phyloP scores from a whole-genome alignment of 805 yeast species.

The Cyberlindnera maclurae region DNA sequence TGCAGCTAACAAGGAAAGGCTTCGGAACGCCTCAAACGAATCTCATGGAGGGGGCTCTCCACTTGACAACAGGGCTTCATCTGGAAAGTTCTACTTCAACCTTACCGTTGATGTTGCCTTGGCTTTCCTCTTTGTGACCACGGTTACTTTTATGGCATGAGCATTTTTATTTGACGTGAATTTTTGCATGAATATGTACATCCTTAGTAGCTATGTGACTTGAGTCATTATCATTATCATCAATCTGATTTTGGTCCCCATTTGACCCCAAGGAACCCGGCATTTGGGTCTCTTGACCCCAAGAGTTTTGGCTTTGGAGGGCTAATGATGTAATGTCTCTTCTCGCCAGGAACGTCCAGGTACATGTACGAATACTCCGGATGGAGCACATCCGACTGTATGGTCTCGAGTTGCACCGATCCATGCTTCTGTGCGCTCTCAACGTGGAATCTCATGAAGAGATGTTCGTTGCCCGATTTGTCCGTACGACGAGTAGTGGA shows the following conservation, averaged over 20 bases:
- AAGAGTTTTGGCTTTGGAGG: constrained; percentile 46
- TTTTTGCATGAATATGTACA: constrained; percentile 1
- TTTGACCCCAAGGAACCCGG: constrained; percentile 71
- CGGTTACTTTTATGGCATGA: constrained; percentile 2
- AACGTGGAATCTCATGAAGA: constrained; percentile 80
- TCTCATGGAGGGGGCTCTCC: neutral
- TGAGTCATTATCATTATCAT: neutral
- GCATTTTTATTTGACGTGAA: neutral
- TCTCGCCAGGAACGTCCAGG: constrained; percentile 66
- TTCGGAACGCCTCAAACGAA: neutral
- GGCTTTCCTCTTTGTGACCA: constrained; percentile 5
- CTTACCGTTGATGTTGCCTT: constrained; percentile 2
- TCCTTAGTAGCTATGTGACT: neutral
- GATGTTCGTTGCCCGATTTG: constrained; percentile 71
- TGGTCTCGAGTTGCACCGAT: constrained; percentile 72
- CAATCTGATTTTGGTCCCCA: constrained; percentile 75
- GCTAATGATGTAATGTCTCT: constrained; percentile 61
- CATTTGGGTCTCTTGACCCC: constrained; percentile 29
- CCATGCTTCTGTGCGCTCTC: constrained; percentile 63
- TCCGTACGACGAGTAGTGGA: constrained; percentile 61
- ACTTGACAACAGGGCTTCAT: constrained; percentile 5
- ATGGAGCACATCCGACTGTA: constrained; percentile 53
- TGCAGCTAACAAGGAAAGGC: neutral
- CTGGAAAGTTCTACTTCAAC: constrained; percentile 6
- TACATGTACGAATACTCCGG: constrained; percentile 69